Evolutionary conservation across 768 basidiomycete genomes (phyloP).

Genomic region (Bullera alba): DNA sequence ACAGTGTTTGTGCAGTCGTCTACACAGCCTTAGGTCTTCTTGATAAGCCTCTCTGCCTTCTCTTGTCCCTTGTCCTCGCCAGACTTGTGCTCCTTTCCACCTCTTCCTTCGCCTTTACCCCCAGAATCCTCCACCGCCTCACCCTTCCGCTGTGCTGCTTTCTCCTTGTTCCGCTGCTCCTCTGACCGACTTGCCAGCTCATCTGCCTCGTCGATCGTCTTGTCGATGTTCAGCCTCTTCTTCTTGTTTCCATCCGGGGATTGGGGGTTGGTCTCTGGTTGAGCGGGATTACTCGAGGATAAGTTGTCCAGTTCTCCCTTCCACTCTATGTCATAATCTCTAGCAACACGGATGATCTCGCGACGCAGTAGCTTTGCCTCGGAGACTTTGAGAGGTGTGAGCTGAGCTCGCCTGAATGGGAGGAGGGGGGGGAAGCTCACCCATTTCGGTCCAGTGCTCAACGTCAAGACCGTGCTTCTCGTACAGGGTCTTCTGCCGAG

Average conservation of each 20-base stretch:
- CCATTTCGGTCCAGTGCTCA: conserved; percentile 55
- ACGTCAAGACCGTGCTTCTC: conserved; percentile 57
- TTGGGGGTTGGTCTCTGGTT: too few species aligned
- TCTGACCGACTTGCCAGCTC: conserved; percentile 35
- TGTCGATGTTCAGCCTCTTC: conserved; percentile 37
- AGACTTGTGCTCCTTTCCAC: not conserved
- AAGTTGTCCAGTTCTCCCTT: conserved; percentile 45
- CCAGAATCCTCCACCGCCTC: conserved; percentile 22
- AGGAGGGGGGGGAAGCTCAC: conserved; percentile 12
- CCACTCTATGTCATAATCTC: conserved; percentile 56
- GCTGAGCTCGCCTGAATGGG: not conserved
- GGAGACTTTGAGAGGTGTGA: conserved; percentile 24
- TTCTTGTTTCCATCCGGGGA: not conserved
- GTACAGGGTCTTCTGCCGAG: conserved; percentile 56
- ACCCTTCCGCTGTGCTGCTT: conserved; percentile 30
- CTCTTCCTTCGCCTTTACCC: conserved; percentile 7
- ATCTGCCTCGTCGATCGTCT: conserved; percentile 41
- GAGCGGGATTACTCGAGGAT: not conserved
- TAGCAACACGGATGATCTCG: conserved; percentile 57
- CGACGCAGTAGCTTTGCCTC: conserved; percentile 53
- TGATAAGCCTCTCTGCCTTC: conserved; percentile 1
- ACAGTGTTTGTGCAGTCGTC: too few species aligned
- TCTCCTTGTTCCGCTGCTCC: conserved; percentile 24
- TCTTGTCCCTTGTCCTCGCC: conserved; percentile 1
- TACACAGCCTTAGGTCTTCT: too few species aligned